Evolutionary conservation across 2,329 filamentous ascomycete species (phyloP).

Genomic region (Fusarium cicatricum): DNA sequence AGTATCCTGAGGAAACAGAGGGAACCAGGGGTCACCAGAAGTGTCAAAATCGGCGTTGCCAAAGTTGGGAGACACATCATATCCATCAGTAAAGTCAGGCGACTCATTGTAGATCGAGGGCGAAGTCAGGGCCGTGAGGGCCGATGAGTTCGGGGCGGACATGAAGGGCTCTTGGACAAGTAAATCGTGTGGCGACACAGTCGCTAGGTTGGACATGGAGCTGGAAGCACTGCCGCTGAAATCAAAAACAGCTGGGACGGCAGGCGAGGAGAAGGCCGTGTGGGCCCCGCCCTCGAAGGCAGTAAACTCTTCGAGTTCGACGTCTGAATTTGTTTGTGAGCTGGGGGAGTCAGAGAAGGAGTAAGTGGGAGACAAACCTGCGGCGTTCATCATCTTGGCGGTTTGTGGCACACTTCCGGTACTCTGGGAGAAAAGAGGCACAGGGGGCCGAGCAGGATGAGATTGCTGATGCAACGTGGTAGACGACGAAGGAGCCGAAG

Average conservation of each 20-base stretch:
- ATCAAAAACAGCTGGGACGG: slow-evolving; percentile 60
- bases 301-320: slow-evolving; percentile 67
- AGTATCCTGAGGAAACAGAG: slow-evolving; percentile 71
- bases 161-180: slow-evolving; percentile 72
- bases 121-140: slow-evolving; percentile 85
- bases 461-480: slow-evolving; percentile 64
- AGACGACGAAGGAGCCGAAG: slow-evolving; percentile 69
- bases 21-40: slow-evolving; percentile 70
- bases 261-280: slow-evolving; percentile 63
- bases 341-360: slow-evolving; percentile 28
- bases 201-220: slow-evolving; percentile 66
- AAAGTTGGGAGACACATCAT: slow-evolving; percentile 82
- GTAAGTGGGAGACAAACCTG: slow-evolving; percentile 43
- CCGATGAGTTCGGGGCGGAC: slow-evolving; percentile 82
- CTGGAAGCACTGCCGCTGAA: slow-evolving; percentile 56
- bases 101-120: slow-evolving; percentile 82
- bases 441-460: slow-evolving; percentile 68
- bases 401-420: slow-evolving; percentile 60
- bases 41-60: slow-evolving; percentile 63
- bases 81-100: slow-evolving; percentile 73
- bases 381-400: slow-evolving; percentile 56
- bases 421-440: slow-evolving; percentile 74
- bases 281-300: slow-evolving; percentile 62
- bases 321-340: slow-evolving; percentile 56
- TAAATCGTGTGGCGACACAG: slow-evolving; percentile 86